Evolutionary conservation across 2,329 filamentous ascomycete species (phyloP), one percentile per base, ranked within the genome.

Genomic region (Knufia fluminis): DNA sequence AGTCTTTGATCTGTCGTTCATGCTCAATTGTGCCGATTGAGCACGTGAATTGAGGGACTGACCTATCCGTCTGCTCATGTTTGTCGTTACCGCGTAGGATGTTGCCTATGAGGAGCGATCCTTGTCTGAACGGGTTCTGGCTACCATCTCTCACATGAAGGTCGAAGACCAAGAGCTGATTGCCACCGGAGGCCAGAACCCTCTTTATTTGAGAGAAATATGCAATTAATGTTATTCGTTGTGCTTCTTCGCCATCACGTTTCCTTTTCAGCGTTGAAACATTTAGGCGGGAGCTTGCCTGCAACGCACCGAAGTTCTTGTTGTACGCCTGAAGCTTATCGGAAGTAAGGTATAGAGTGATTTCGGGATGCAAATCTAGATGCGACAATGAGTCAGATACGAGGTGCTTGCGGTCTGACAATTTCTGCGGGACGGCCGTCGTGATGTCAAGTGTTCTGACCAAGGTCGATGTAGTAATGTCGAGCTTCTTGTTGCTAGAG

Each of bases 261-360:
- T 57, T 59, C 35, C 55, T 51, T 41, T 58, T 58, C n/a, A 55
- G 47, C 28, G 46, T 53, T 3, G 46, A 33, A n/a, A 38, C 66
- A 59, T n/a, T 56, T 45, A 64, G 51, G 12, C 64, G 52, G 46
- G 70, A 65, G 47, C 65, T 67, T 46, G 68, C 66, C 53, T 72
- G 70, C 12, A 72, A 60, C 1, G 71, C 71, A 52, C 67, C 64
- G 54, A 70, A 73, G 42, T 69, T 66, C n/a, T 70, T 66, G 54
- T 73, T 69, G 48, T 71, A 70, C 4, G 73, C 56, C 2, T 66
- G 68, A 20, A 74, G 58, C n/a, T 44, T 41, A 14, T 49, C 51
- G 23, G 53, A 49, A 19, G 53, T 39, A 20, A 57, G 48, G 32
- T 50, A 31, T 14, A 46, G 39, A 12, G 65, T 65, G 3, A 57